Base-by-base conservation (phyloP, 2,329 filamentous ascomycete genomes). In the Aspergillus carbonarius region DNA sequence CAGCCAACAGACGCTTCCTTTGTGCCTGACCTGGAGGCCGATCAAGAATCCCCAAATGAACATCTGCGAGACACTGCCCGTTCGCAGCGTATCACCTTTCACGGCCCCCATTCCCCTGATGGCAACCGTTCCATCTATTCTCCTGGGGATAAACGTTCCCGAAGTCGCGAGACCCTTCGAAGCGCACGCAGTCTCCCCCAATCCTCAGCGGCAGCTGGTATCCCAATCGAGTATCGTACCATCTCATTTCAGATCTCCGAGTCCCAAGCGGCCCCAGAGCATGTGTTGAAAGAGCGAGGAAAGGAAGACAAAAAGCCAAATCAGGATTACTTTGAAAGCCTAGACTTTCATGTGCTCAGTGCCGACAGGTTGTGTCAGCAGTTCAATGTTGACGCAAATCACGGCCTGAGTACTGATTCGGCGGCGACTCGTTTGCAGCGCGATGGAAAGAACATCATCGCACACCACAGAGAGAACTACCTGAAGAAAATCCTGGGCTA, bases 401-500 rank as follows among this genome's bases (percentile, higher is more conserved):
- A 82, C 48, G 89, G 89, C 50, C 81, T 92, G 1, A 88, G 85
- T 0, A 67, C 74, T 3, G 80, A 85, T 8, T 82, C 88, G 62
- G 82, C 83, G 32, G 76, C 80, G 49, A 78, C 82, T 25, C 82
- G 85, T 52, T 73, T 85, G 10, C 79, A 80, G 50, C 81, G 88
- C 64, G 84, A 89, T 73, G 90, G 90, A 47, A 83, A 77, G 61
- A 93, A 93, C 67, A 81, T 83, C 13, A 88, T 88, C 15, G 85
- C 88, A 17, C 82, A 85, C 4, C 87, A 88, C 6, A 82, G 85
- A 5, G 88, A 87, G 15, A 85, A 84, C 62, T 81, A 83, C 52
- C 66, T 85, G 25, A 78, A 80, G 37, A 85, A 85, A 63, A 81
- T 87, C 2, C 75, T 88, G 37, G 83, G 83, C 15, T 93, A 93